phyloP scores from a whole-genome alignment of 805 yeast genomes.

The Komagataella kurtzmanii region DNA sequence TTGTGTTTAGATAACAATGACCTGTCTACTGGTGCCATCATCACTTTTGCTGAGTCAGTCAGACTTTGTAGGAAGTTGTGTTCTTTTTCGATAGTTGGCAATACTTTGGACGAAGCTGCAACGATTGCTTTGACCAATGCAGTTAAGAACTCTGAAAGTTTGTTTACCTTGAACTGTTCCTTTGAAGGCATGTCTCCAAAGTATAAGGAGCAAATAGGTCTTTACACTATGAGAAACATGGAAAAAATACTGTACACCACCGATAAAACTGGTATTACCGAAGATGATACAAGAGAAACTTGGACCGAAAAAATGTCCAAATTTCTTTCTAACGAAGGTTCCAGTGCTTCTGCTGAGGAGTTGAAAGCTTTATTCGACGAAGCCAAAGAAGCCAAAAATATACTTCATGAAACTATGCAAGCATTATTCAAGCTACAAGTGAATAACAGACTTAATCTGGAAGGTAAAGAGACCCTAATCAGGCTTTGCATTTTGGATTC shows the following conservation, averaged over 20 bases:
- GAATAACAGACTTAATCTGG: slow-evolving; percentile 38
- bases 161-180: slow-evolving; percentile 60
- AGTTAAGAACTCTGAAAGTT: slow-evolving; percentile 48
- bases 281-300: slow-evolving; percentile 5
- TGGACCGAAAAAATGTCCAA: slow-evolving; percentile 4
- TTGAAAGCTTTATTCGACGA: slow-evolving; percentile 21
- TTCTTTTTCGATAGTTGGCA: slow-evolving; percentile 59
- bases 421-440: slow-evolving; percentile 46
- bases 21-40: slow-evolving; percentile 39
- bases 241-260: slow-evolving; percentile 31
- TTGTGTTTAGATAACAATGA: slow-evolving; percentile 63
- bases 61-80: slow-evolving; percentile 55
- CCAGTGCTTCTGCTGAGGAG: slow-evolving; percentile 2
- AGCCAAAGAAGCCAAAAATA: slow-evolving; percentile 22
- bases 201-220: slow-evolving; percentile 59
- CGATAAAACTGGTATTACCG: background rate
- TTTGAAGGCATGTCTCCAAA: slow-evolving; percentile 44
- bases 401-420: slow-evolving; percentile 35
- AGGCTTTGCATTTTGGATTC: slow-evolving; percentile 59
- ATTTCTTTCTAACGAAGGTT: background rate
- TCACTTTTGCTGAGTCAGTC: slow-evolving; percentile 50
- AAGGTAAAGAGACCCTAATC: slow-evolving; percentile 66
- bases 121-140: slow-evolving; percentile 58
- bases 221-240: slow-evolving; percentile 76
- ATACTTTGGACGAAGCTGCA: slow-evolving; percentile 42